These are phyloP conservation scores for Xylaria sp. DNA, from an alignment of 2,329 filamentous ascomycete genomes.

Conservation along the genomic window DNA sequence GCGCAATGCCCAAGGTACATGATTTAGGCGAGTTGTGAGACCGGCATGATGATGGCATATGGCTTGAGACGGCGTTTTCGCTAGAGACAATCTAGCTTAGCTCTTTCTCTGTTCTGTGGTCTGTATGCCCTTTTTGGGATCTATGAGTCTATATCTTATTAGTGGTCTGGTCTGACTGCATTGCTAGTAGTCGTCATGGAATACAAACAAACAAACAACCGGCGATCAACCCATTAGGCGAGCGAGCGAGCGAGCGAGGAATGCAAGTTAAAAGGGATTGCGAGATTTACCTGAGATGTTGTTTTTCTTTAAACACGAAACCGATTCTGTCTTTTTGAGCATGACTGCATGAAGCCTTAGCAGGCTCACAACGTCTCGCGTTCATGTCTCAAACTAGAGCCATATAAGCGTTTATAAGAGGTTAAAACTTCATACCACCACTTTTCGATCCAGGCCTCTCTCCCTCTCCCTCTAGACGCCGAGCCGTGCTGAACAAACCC, in stretches of 20 bases:
- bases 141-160: slow-evolving; percentile 29
- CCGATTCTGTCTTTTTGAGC: slow-evolving; percentile 18
- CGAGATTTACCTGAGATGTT: slow-evolving; percentile 33
- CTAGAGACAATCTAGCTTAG: slow-evolving; percentile 22
- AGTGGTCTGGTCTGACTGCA: slow-evolving; percentile 27
- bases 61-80: slow-evolving; percentile 8
- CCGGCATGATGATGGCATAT: slow-evolving; percentile 14
- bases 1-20: slow-evolving; percentile 20
- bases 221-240: slow-evolving; percentile 12
- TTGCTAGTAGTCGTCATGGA: background rate
- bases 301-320: slow-evolving; percentile 13
- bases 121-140: slow-evolving; percentile 7
- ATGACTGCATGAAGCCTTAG: slow-evolving; percentile 24
- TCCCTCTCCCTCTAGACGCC: slow-evolving; percentile 10
- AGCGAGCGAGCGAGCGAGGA: slow-evolving; percentile 6
- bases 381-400: slow-evolving; percentile 27
- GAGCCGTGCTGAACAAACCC: slow-evolving; percentile 29
- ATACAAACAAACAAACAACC: slow-evolving; percentile 16
- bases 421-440: slow-evolving; percentile 31
- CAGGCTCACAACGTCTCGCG: slow-evolving; percentile 26
- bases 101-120: slow-evolving; percentile 6
- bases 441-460: slow-evolving; percentile 23
- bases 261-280: slow-evolving; percentile 12
- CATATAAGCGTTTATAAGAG: slow-evolving; percentile 25
- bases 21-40: slow-evolving; percentile 11